phyloP scores from a whole-genome alignment of 2,329 filamentous ascomycete species.

The Nannizziopsis arthrosporioides region DNA sequence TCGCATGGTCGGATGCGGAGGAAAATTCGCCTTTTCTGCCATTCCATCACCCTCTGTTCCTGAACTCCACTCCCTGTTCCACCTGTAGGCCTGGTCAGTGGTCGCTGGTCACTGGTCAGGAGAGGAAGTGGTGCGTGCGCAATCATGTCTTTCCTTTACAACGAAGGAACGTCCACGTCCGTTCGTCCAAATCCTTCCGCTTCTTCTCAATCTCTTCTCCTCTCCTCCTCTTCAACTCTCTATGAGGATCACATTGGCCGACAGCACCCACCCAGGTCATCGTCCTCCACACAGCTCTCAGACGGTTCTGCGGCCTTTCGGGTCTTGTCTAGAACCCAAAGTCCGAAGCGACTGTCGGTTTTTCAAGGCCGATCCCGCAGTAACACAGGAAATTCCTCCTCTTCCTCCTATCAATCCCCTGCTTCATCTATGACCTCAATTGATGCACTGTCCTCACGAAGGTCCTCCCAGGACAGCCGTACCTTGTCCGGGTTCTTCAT shows the following conservation, averaged over 20 bases:
- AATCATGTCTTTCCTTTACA: conserved; percentile 10
- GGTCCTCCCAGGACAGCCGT: conserved; percentile 26
- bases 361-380: conserved; percentile 32
- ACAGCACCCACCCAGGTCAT: conserved; percentile 13
- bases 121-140: not conserved
- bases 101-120: no score
- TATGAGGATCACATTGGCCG: conserved; percentile 13
- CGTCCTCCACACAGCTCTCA: conserved; percentile 8
- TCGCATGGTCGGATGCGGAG: conserved; percentile 15
- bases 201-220: conserved; percentile 4
- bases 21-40: not conserved
- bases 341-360: conserved; percentile 31
- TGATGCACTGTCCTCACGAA: conserved; percentile 22
- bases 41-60: no score
- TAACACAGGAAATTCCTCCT: conserved; percentile 41
- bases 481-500: conserved; percentile 20
- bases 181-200: conserved; percentile 6
- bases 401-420: conserved; percentile 37
- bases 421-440: conserved; percentile 32
- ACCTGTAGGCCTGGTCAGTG: not conserved
- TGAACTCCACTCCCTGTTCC: not conserved
- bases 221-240: conserved; percentile 7
- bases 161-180: conserved; percentile 7
- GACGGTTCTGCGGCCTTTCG: conserved; percentile 10
- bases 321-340: conserved; percentile 21